These are phyloP conservation scores for Pythium sukuiense DNA, from an alignment of 352 stramenopile species.

Conservation along the genomic window DNA sequence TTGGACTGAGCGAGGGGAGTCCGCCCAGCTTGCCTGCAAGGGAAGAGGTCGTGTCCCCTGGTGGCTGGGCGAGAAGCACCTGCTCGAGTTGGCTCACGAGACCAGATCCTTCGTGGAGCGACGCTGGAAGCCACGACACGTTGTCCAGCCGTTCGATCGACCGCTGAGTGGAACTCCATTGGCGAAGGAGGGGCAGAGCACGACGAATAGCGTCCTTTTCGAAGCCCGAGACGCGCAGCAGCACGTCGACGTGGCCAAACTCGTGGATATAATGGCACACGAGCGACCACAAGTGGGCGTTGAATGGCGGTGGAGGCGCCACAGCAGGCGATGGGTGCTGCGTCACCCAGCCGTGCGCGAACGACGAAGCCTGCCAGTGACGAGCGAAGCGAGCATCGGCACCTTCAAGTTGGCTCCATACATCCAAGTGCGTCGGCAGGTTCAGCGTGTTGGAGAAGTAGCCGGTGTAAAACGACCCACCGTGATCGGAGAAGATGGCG, in stretches of 20 bases:
- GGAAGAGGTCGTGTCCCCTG: constrained; percentile 3
- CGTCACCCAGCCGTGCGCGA: constrained; percentile 37
- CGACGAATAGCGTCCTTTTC: constrained; percentile 52
- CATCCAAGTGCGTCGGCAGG: constrained; percentile 46
- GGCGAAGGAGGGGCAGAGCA: constrained; percentile 51
- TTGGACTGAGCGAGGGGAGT: constrained; percentile 8
- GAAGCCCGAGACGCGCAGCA: constrained; percentile 35
- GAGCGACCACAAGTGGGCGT: constrained; percentile 55
- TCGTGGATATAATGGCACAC: constrained; percentile 63
- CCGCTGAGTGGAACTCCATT: constrained; percentile 44
- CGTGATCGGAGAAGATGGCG: constrained; percentile 56
- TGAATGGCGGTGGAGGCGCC: constrained; percentile 29
- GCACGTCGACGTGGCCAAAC: constrained; percentile 42
- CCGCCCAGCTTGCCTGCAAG: constrained; percentile 1
- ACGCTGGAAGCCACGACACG: constrained; percentile 49
- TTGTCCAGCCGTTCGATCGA: constrained; percentile 38
- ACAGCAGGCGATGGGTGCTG: constrained; percentile 24
- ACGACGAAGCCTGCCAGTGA: constrained; percentile 33
- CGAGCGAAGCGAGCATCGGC: constrained; percentile 33
- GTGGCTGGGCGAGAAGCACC: constrained; percentile 33
- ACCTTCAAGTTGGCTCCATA: constrained; percentile 46
- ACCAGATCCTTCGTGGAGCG: constrained; percentile 47
- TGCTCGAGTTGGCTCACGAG: constrained; percentile 62
- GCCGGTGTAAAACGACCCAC: constrained; percentile 55
- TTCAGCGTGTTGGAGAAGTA: constrained; percentile 57